Percentiles rank a stretch among this genome's conserved stretches.
Conservation (phyloP, 805 yeast species). For the Zygosaccharomyces bailii region DNA sequence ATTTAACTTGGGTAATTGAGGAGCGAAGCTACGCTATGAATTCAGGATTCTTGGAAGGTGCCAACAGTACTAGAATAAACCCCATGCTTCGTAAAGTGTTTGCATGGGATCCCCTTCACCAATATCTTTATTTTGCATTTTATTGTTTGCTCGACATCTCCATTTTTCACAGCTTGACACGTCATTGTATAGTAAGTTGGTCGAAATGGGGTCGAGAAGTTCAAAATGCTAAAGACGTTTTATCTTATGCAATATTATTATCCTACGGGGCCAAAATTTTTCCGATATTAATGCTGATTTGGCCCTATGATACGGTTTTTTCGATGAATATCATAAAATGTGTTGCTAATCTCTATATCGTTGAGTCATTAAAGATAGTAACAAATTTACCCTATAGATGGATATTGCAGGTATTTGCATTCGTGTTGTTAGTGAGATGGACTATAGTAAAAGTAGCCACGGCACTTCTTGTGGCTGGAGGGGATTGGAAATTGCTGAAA, state of each 20-base stretch:
- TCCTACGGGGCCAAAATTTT: conserved; percentile 78
- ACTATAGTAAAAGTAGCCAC: conserved; percentile 24
- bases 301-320: conserved; percentile 90
- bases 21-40: conserved; percentile 49
- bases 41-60: conserved; percentile 3
- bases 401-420: conserved; percentile 20
- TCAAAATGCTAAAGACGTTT: conserved; percentile 25
- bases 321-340: conserved; percentile 57
- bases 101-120: conserved; percentile 40
- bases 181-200: conserved; percentile 25
- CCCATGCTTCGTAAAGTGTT: conserved; percentile 35
- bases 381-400: conserved; percentile 33
- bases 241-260: conserved; percentile 67
- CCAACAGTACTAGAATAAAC: background rate
- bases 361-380: conserved; percentile 58
- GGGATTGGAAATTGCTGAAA: conserved; percentile 9
- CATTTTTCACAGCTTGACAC: conserved; percentile 40
- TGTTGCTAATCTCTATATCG: conserved; percentile 57
- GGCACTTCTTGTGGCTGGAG: conserved; percentile 21
- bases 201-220: conserved; percentile 33
- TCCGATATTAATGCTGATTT: conserved; percentile 89
- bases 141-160: conserved; percentile 49
- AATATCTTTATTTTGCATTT: conserved; percentile 54
- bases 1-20: conserved; percentile 86
- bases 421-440: conserved; percentile 21